Percentiles rank a stretch among this genome's conserved stretches.
Conservation (phyloP, 768 basidiomycete species). For the Trametes maxima region DNA sequence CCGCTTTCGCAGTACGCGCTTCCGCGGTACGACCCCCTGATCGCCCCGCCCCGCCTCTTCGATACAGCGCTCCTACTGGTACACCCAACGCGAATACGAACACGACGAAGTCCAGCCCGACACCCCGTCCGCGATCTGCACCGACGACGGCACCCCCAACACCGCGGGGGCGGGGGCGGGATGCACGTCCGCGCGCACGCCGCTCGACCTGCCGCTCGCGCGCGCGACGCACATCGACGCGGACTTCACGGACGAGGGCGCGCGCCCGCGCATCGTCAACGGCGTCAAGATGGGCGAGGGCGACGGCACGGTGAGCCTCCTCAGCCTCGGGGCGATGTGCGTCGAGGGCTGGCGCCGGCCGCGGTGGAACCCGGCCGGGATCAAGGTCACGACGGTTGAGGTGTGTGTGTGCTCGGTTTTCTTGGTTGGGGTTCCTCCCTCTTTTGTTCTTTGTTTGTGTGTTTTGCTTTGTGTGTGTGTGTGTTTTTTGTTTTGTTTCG, state of each 20-base stretch:
- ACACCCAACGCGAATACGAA: slow-evolving; percentile 70
- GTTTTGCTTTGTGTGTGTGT: too few relatives aligned
- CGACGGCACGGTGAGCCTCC: slow-evolving; percentile 87
- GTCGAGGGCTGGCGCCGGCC: slow-evolving; percentile 90
- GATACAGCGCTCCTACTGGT: slow-evolving; percentile 84
- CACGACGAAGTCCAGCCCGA: slow-evolving; percentile 61
- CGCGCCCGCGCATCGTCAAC: slow-evolving; percentile 67
- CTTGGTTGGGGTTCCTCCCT: too few relatives aligned
- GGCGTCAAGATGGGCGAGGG: slow-evolving; percentile 95
- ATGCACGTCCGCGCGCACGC: slow-evolving; percentile 48
- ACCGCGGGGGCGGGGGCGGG: slow-evolving; percentile 34
- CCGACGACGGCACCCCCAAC: not conserved
- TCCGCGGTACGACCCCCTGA: too few relatives aligned
- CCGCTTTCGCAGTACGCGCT: slow-evolving; percentile 8
- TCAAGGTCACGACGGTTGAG: slow-evolving; percentile 85
- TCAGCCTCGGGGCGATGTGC: slow-evolving; percentile 95
- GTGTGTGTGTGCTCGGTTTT: slow-evolving; percentile 51
- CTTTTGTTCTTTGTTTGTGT: too few relatives aligned
- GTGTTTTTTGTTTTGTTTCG: too few relatives aligned
- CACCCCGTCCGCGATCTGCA: slow-evolving; percentile 44
- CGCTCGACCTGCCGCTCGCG: slow-evolving; percentile 56
- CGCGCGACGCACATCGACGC: slow-evolving; percentile 84
- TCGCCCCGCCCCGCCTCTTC: not conserved
- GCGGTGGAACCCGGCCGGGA: slow-evolving; percentile 91
- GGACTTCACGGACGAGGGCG: slow-evolving; percentile 67